Evolutionary conservation across 148 eudicot species (phyloP).

Genomic region (Rheum nobile): DNA sequence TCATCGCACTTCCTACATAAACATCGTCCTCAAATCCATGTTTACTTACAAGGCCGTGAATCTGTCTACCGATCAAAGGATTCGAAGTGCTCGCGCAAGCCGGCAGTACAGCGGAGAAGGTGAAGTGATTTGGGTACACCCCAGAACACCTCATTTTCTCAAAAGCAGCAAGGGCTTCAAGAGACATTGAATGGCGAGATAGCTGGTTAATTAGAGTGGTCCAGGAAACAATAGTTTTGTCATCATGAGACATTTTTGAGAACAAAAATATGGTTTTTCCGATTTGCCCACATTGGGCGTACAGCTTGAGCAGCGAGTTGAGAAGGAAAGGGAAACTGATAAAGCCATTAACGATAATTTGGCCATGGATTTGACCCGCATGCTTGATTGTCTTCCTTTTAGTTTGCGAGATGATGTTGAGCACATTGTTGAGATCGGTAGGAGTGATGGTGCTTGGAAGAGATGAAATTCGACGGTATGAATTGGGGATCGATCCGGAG

Average conservation of each 20-base stretch:
- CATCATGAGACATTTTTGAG: constrained; percentile 18
- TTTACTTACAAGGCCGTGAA: constrained; percentile 34
- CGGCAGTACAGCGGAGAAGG: constrained; percentile 39
- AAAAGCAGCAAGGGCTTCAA: constrained; percentile 25
- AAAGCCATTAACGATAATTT: constrained; percentile 24
- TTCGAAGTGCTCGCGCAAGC: constrained; percentile 25
- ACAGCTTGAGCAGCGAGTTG: constrained; percentile 33
- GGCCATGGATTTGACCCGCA: constrained; percentile 39
- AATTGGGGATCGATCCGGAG: constrained; percentile 7
- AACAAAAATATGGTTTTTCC: constrained; percentile 22
- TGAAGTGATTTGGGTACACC: constrained; percentile 35
- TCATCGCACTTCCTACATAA: constrained; percentile 43
- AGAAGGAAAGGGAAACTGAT: constrained; percentile 28
- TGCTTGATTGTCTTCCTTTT: constrained; percentile 19
- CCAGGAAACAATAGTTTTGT: constrained; percentile 33
- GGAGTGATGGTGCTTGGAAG: constrained; percentile 13
- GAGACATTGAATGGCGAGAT: constrained; percentile 15
- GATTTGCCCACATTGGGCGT: constrained; percentile 35
- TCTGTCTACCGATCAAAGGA: constrained; percentile 25
- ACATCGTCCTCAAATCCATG: constrained; percentile 33
- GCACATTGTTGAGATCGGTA: constrained; percentile 33
- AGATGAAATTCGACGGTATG: constrained; percentile 15
- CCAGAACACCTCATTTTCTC: constrained; percentile 29
- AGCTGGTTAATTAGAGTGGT: constrained; percentile 39
- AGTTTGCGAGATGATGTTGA: constrained; percentile 22